A percentile compares a stretch with the other conserved stretches of the same genome.
These are phyloP conservation scores for Priceomyces fermenticarens DNA, from an alignment of 805 yeast genomes.

Conservation along the genomic window DNA sequence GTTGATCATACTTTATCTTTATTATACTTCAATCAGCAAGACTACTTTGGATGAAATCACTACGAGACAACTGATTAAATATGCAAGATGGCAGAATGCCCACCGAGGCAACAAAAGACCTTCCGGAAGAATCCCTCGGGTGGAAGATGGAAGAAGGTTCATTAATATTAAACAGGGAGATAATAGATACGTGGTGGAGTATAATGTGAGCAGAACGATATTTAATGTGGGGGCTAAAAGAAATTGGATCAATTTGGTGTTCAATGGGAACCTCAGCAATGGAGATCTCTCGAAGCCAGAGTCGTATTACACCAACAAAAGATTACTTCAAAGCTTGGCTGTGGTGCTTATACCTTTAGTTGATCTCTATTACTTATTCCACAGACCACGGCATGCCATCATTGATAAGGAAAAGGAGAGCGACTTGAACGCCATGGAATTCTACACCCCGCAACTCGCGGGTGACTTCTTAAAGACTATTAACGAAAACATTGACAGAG, in stretches of 20 bases:
- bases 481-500: conserved; percentile 11
- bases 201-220: conserved; percentile 27
- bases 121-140: conserved; percentile 9
- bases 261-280: conserved; percentile 21
- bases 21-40: conserved; percentile 45
- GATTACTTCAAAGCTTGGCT: conserved; percentile 12
- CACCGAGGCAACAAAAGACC: conserved; percentile 7
- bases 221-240: conserved; percentile 34
- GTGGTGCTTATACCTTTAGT: conserved; percentile 19
- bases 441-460: conserved; percentile 7
- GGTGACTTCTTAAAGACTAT: conserved; percentile 10
- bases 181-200: conserved; percentile 35
- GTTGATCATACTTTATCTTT: conserved; percentile 41
- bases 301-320: conserved; percentile 6
- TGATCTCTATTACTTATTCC: conserved; percentile 12
- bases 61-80: conserved; percentile 25
- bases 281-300: conserved; percentile 8
- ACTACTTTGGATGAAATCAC: conserved; percentile 61
- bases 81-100: conserved; percentile 20
- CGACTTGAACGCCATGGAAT: neutral
- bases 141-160: conserved; percentile 36
- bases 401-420: conserved; percentile 1
- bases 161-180: conserved; percentile 37
- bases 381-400: neutral
- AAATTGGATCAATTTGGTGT: conserved; percentile 35